Percentiles rank a stretch among this genome's conserved stretches.
Conservation (phyloP, 495 filamentous ascomycete species). For the Aspergillus incahuasiensis region DNA sequence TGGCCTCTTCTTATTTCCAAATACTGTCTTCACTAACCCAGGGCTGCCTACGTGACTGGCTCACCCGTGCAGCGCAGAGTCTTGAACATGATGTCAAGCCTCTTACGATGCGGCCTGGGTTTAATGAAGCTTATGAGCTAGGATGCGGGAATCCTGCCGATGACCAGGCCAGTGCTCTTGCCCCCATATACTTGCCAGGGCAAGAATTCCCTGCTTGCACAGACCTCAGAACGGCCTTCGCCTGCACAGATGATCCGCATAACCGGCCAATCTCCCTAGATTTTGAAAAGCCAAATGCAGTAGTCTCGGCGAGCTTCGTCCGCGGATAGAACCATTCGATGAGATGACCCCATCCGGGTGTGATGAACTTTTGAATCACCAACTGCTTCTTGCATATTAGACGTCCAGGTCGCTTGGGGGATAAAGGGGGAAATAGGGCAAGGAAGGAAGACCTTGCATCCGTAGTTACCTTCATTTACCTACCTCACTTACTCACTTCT, state of each 20-base stretch:
- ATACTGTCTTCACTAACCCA: background rate
- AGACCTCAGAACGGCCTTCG: constrained; percentile 14
- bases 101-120: constrained; percentile 25
- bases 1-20: constrained; percentile 16
- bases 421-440: constrained; percentile 9
- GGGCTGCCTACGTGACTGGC: constrained; percentile 22
- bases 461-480: constrained; percentile 18
- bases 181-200: constrained; percentile 12
- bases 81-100: constrained; percentile 34
- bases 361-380: constrained; percentile 25
- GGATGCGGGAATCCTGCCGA: constrained; percentile 19
- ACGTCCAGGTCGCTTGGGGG: constrained; percentile 9
- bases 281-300: constrained; percentile 21
- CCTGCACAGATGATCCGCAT: constrained; percentile 30
- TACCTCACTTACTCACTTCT: background rate
- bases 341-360: constrained; percentile 11
- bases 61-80: constrained; percentile 7
- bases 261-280: constrained; percentile 24
- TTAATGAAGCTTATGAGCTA: constrained; percentile 22
- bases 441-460: constrained; percentile 13
- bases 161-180: constrained; percentile 14
- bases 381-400: constrained; percentile 14
- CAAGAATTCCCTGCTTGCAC: constrained; percentile 16
- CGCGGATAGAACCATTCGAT: constrained; percentile 15
- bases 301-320: constrained; percentile 8